These are phyloP conservation scores for Peronospora farinosa DNA, from an alignment of 352 stramenopile species.

Conservation along the genomic window DNA sequence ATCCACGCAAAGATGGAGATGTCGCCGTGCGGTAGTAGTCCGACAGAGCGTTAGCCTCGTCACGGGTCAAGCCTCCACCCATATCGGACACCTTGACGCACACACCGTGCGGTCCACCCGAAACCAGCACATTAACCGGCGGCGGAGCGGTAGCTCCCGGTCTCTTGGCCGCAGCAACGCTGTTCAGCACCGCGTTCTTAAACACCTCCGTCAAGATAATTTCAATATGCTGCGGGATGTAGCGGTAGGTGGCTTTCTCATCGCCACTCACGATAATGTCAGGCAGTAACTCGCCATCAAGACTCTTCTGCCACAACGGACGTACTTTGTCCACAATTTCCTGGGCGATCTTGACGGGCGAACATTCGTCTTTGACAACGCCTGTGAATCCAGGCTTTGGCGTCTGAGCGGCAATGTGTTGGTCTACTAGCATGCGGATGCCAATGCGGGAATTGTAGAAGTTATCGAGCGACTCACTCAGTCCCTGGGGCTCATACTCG, in stretches of 20 bases:
- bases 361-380: conserved; percentile 60
- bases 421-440: conserved; percentile 79
- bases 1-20: conserved; percentile 21
- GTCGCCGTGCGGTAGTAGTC: conserved; percentile 50
- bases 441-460: conserved; percentile 84
- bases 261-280: conserved; percentile 57
- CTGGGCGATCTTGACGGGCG: conserved; percentile 57
- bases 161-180: conserved; percentile 33
- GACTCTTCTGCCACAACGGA: conserved; percentile 49
- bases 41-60: conserved; percentile 59
- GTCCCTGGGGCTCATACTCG: conserved; percentile 44
- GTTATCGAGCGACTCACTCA: conserved; percentile 61
- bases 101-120: conserved; percentile 58
- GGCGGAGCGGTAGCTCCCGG: conserved; percentile 27
- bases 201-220: conserved; percentile 76
- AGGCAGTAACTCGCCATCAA: conserved; percentile 40
- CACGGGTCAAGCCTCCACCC: conserved; percentile 66
- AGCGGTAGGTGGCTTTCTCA: conserved; percentile 55
- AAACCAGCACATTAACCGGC: conserved; percentile 54
- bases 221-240: conserved; percentile 78
- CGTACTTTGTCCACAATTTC: conserved; percentile 48
- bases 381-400: conserved; percentile 49
- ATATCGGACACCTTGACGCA: conserved; percentile 81
- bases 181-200: conserved; percentile 79
- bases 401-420: conserved; percentile 63